These are phyloP conservation scores for Chaetomium cochliodes DNA, from an alignment of 495 filamentous ascomycete species.

Conservation along the genomic window DNA sequence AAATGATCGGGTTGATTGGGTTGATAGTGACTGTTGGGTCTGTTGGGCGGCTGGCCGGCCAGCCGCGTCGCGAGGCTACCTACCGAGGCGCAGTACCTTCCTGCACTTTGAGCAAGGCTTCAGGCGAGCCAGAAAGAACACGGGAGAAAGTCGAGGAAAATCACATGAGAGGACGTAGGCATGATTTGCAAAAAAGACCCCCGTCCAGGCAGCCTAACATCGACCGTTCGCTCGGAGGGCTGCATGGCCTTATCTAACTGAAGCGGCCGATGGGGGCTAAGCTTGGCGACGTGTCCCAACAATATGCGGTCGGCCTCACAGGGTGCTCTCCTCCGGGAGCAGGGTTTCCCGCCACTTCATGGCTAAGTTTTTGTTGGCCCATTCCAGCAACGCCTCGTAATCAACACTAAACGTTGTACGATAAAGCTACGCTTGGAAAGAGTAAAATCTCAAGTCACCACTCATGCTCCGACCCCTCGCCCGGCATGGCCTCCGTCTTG, in stretches of 20 bases:
- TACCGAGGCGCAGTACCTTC: no score
- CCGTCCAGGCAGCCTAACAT: background rate
- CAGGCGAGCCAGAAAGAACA: background rate
- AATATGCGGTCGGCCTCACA: background rate
- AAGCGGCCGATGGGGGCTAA: constrained; percentile 5
- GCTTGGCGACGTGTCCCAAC: constrained; percentile 6
- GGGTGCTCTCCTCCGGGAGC: background rate
- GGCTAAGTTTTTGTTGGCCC: no score
- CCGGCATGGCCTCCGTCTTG: no score
- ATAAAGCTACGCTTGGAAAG: no score
- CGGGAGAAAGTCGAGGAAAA: background rate
- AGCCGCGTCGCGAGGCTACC: background rate
- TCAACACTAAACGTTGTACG: no score
- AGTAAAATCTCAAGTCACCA: no score
- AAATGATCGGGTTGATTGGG: constrained; percentile 3
- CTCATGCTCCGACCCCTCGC: no score
- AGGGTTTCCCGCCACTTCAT: no score
- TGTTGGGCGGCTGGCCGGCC: background rate
- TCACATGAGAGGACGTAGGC: constrained; percentile 1
- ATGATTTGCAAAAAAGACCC: constrained; percentile 5
- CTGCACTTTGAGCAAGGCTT: background rate
- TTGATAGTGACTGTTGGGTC: constrained; percentile 7
- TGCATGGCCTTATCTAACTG: constrained; percentile 7
- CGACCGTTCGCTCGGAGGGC: constrained; percentile 3
- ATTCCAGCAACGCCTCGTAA: no score